These are phyloP conservation scores for Pseudogymnoascus verrucosus DNA, from an alignment of 2,329 filamentous ascomycete genomes.

Conservation along the genomic window DNA sequence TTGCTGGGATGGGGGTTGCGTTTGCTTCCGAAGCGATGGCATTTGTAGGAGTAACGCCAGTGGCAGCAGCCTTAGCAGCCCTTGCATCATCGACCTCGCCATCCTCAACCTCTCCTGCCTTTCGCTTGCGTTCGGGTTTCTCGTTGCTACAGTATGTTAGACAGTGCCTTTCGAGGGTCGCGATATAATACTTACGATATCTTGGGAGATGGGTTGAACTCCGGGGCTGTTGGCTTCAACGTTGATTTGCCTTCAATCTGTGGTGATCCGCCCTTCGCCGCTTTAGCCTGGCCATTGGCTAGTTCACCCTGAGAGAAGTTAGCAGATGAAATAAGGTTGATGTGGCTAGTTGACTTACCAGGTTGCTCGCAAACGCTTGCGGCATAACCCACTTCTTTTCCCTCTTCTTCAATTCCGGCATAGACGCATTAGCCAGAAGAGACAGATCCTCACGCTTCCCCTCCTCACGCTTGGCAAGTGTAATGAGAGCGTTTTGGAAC, in stretches of 20 bases:
- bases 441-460: slow-evolving; percentile 65
- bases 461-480: slow-evolving; percentile 57
- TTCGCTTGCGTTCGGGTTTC: slow-evolving; percentile 17
- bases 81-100: slow-evolving; percentile 62
- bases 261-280: slow-evolving; percentile 2
- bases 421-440: slow-evolving; percentile 62
- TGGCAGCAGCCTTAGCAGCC: slow-evolving; percentile 19
- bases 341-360: slow-evolving; percentile 37
- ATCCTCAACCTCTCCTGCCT: slow-evolving; percentile 53
- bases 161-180: not conserved
- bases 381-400: slow-evolving; percentile 65
- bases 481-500: slow-evolving; percentile 55
- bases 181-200: slow-evolving; percentile 22
- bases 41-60: not conserved
- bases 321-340: slow-evolving; percentile 19
- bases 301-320: slow-evolving; percentile 19
- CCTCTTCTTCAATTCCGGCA: slow-evolving; percentile 60
- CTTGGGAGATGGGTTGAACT: slow-evolving; percentile 51
- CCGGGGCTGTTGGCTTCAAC: slow-evolving; percentile 51
- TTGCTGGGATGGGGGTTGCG: not conserved
- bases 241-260: slow-evolving; percentile 28
- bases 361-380: slow-evolving; percentile 61
- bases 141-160: not conserved
- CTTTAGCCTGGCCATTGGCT: slow-evolving; percentile 13
- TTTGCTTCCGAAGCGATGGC: slow-evolving; percentile 10